Evolutionary conservation across 768 basidiomycete species (phyloP), one percentile per base, ranked within the genome.

Genomic region (Amanita fuliginea): DNA sequence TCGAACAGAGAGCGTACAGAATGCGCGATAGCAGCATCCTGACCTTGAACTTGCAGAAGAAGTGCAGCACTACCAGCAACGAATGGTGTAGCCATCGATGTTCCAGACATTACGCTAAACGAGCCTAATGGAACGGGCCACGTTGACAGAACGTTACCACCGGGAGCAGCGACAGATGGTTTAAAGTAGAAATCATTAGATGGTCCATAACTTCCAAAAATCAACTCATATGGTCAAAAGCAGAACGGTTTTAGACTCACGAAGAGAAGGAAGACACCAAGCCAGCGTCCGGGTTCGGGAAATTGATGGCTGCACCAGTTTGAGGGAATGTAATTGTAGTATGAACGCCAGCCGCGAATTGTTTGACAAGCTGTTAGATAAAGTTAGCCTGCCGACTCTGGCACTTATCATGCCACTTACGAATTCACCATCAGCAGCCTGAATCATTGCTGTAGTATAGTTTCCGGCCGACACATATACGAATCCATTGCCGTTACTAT

Each of bases 171-270:
- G 46, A 80, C 58, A 9, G 75, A 66, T 8, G 78, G 76, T 47
- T 77, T 77, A 68, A 75, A 74, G 64, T 64, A 72, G 53, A 79
- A 67, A 56, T 83, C 80, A 57, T 79, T 74, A 3, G 76, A 70
- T 1, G 81, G 81, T 1, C 81, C 81, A 50, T 75, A 79, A 44
- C 72, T 71, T 44, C 19, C 19, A 41, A 21, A 34, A 6, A 24
- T 30, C 16, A 34, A 21, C 33, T 18, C 30, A 10, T 21, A n/a
- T 39, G 24, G 32, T 42, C 34, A 30, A 7, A 16, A 47, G 44
- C 19, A 9, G 26, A 9, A n/a, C 22, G 9, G 21, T 13, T 36
- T n/a, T 9, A 40, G 14, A 43, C 42, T 37, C 43, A 66, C 63
- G 65, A 67, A 6, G 75, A 72, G 61, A 78, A 80, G 16, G 62